phyloP scores from a whole-genome alignment of 352 stramenopile species.

The Phytophthora hybrid region DNA sequence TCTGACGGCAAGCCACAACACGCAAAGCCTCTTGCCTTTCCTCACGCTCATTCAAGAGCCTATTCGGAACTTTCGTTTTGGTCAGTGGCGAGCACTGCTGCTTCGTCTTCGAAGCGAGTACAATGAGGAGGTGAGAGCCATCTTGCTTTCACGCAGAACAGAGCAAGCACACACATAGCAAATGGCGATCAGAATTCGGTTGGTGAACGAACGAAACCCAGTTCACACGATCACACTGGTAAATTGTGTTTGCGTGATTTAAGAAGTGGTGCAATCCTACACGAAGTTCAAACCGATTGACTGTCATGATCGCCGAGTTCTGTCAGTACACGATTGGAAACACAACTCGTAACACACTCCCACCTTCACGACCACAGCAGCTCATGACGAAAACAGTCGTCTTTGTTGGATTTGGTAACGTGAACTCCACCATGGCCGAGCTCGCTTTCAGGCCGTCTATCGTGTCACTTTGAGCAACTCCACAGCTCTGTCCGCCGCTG shows the following conservation, averaged over 20 bases:
- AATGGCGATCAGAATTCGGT: too few species aligned
- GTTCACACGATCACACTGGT: too few species aligned
- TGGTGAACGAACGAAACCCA: too few species aligned
- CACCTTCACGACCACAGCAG: not conserved
- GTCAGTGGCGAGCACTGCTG: conserved; percentile 47
- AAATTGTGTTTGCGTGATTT: not conserved
- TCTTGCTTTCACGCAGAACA: conserved; percentile 27
- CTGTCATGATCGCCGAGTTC: not conserved
- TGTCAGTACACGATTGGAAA: not conserved
- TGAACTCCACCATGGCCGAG: conserved; percentile 1
- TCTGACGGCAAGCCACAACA: conserved; percentile 37
- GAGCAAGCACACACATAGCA: not conserved
- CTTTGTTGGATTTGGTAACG: too few species aligned
- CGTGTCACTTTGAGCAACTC: conserved; percentile 26
- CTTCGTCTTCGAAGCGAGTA: conserved; percentile 61
- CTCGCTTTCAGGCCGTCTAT: conserved; percentile 18
- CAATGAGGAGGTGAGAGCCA: conserved; percentile 42
- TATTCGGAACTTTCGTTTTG: conserved; percentile 60
- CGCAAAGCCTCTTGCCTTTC: conserved; percentile 42
- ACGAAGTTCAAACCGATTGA: not conserved
- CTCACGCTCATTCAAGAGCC: conserved; percentile 47
- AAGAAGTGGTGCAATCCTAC: not conserved
- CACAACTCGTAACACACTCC: not conserved
- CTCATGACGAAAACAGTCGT: conserved; percentile 12
- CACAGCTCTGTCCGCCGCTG: conserved; percentile 2